Base-by-base conservation (phyloP, 1,284 basidiomycete genomes). In the Coniferiporia weirii region DNA sequence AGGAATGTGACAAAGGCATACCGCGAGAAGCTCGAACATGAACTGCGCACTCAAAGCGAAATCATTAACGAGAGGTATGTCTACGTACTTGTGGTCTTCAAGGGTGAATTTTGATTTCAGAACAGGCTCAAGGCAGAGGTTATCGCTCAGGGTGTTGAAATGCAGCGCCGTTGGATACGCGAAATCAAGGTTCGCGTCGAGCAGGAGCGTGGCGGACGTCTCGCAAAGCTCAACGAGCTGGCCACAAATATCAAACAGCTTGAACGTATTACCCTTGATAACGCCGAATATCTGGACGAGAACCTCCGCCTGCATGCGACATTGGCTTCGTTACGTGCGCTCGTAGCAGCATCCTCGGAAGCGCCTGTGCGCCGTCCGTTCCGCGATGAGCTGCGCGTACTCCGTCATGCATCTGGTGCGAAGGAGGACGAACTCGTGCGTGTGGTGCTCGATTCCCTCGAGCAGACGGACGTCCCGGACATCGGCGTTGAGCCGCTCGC, bases 121-220 rank as follows among this genome's bases (percentile, higher is more conserved):
- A 19, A 38, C 57, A 95, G 95, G 50, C 80, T 99, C 63, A 92
- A 90, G 71, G 93, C 97, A 71, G 95, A 97, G 71, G 94, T 99
- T 60, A 83, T 98, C 51, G 89, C 94, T 4, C 95, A 98, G 72
- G 96, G 95, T 20, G 94, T 99, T 66, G 96, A 98, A 76, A 85
- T 98, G 49, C 96, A 99, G 72, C 86, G 95, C 54, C 83, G 93
- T 63, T 99, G 96, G 95, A 91, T 98, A 60, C 86, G 92, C 49
- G 94, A 98, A 58, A 89, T 99, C 80, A 97, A 98, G 76, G 82
- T 93, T 63, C 89, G 89, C 66, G 96, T 99, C 60, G 96, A 99
- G 75, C 85, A 94, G 69, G 97, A 99, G 75, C 93, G 97, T 51
- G 95, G 94, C 22, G 95, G 95, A 17, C 89, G 96, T 62, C 82